phyloP scores from a whole-genome alignment of 768 basidiomycete genomes.

The Rhizopogon roseolus region DNA sequence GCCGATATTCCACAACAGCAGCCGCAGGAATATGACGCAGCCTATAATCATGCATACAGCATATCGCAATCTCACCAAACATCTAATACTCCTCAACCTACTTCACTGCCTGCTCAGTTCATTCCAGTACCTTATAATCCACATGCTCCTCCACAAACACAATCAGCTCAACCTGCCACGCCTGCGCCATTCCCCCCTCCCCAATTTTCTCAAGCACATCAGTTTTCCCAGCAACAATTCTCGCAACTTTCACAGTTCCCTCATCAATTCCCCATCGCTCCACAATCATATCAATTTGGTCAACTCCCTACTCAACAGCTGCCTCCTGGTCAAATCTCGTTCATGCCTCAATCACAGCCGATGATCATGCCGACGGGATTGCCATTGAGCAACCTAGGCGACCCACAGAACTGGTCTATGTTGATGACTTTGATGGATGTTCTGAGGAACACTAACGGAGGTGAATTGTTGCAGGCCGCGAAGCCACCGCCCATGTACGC shows the following conservation, averaged over 20 bases:
- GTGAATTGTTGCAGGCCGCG: slow-evolving; percentile 1
- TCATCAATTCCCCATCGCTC: slow-evolving; percentile 11
- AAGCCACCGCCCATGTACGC: not conserved
- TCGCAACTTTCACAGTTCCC: slow-evolving; percentile 12
- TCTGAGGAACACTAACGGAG: slow-evolving; percentile 5
- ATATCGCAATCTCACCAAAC: not conserved
- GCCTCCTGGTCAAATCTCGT: not conserved
- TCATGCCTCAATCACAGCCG: not conserved
- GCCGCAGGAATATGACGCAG: not conserved
- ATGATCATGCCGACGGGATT: not conserved
- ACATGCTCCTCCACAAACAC: slow-evolving; percentile 10
- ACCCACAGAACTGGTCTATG: not conserved
- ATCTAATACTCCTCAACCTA: slow-evolving; percentile 3
- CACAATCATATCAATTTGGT: not conserved
- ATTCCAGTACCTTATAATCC: slow-evolving; percentile 7
- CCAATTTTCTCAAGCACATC: slow-evolving; percentile 10
- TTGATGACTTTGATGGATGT: slow-evolving; percentile 8
- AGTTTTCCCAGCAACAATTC: slow-evolving; percentile 15
- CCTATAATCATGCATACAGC: slow-evolving; percentile 3
- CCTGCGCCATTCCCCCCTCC: not conserved
- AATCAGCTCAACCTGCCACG: slow-evolving; percentile 12
- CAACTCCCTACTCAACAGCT: not conserved
- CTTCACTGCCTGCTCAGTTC: slow-evolving; percentile 5
- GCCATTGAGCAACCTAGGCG: not conserved
- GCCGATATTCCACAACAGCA: not conserved